These are phyloP conservation scores for Apophysomyces trapeziformis DNA, from an alignment of 371 early-diverging fungal genomes.

Conservation along the genomic window DNA sequence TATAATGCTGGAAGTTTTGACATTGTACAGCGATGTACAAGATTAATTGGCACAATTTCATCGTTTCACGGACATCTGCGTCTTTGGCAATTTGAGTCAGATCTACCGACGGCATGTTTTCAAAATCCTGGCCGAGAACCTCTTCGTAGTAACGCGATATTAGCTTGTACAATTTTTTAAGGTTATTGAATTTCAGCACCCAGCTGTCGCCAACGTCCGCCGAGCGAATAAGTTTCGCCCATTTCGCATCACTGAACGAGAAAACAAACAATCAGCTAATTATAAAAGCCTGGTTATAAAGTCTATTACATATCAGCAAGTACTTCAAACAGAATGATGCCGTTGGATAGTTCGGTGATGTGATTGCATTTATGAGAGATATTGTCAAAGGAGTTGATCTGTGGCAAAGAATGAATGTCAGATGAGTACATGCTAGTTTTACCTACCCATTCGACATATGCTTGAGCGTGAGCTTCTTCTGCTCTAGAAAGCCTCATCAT, in stretches of 20 bases:
- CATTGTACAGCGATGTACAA: slow-evolving; percentile 86
- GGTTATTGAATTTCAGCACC: slow-evolving; percentile 90
- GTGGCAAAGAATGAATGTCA: slow-evolving; percentile 14
- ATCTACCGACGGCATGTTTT: slow-evolving; percentile 65
- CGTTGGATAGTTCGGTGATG: slow-evolving; percentile 79
- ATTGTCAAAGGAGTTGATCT: slow-evolving; percentile 79
- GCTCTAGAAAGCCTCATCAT: slow-evolving; percentile 29
- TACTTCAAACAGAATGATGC: slow-evolving; percentile 81
- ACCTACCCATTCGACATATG: slow-evolving; percentile 49
- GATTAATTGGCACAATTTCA: slow-evolving; percentile 81
- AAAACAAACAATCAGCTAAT: not conserved
- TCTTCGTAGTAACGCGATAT: slow-evolving; percentile 87
- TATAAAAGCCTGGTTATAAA: not conserved
- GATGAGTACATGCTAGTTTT: not conserved
- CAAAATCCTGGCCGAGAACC: slow-evolving; percentile 61
- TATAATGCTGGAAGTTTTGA: slow-evolving; percentile 75
- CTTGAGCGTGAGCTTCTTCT: slow-evolving; percentile 34
- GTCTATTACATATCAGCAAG: slow-evolving; percentile 77
- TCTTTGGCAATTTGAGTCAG: slow-evolving; percentile 86
- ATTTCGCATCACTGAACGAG: slow-evolving; percentile 74
- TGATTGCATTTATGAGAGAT: slow-evolving; percentile 63
- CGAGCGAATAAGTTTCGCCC: slow-evolving; percentile 83
- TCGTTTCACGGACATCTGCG: slow-evolving; percentile 66
- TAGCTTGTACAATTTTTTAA: slow-evolving; percentile 86
- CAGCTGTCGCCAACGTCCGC: slow-evolving; percentile 88